A percentile compares a stretch with the other conserved stretches of the same genome.
Conservation (phyloP, 129 eudicot genomes). For the Arctium minus region DNA sequence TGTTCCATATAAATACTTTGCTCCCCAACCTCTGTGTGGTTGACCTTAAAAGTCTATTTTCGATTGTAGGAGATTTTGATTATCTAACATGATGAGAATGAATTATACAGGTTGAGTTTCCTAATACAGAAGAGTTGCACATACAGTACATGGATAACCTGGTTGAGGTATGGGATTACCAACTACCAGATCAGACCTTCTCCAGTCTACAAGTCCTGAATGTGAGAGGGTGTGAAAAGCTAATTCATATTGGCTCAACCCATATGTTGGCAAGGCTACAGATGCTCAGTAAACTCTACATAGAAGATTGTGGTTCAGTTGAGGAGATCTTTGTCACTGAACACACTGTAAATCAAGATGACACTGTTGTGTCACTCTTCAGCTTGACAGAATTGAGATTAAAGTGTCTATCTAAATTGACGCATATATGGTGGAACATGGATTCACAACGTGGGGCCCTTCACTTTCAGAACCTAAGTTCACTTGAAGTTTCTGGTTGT, state of each 20-base stretch:
- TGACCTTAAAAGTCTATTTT: background rate
- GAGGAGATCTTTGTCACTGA: conserved; percentile 26
- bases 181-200: conserved; percentile 21
- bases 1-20: background rate
- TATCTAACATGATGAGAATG: background rate
- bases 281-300: conserved; percentile 26
- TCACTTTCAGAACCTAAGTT: conserved; percentile 18
- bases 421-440: conserved; percentile 33
- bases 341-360: background rate
- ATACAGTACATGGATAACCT: conserved; percentile 23
- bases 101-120: conserved; percentile 25
- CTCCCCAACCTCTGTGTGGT: background rate
- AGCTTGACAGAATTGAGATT: conserved; percentile 19
- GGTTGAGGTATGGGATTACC: conserved; percentile 31
- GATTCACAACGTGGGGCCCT: background rate
- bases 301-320: conserved; percentile 26
- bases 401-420: conserved; percentile 24
- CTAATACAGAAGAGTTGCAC: conserved; percentile 29
- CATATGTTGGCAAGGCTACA: conserved; percentile 13
- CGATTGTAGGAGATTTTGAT: background rate
- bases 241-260: conserved; percentile 16
- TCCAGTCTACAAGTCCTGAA: conserved; percentile 15
- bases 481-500: conserved; percentile 23
- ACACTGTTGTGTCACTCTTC: conserved; percentile 2
- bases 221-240: conserved; percentile 13